Evolutionary conservation across 148 eudicot genomes (phyloP).

Genomic region (Nepenthes mirabilis): DNA sequence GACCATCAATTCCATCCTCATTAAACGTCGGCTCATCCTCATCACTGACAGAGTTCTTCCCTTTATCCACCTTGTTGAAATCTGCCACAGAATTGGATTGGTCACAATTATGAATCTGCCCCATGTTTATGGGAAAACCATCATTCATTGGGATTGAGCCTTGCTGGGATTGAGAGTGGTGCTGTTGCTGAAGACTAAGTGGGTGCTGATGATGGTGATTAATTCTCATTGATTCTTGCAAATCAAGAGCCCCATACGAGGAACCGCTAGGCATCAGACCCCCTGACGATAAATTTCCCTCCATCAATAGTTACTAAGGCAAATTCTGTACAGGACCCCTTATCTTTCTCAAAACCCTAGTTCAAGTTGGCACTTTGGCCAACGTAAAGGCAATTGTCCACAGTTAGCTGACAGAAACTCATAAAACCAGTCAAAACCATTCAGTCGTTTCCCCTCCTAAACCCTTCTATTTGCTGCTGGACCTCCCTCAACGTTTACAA

Average conservation of each 20-base stretch:
- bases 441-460: neutral
- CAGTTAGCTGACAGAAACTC: neutral
- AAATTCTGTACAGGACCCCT: too few species aligned
- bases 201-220: slow-evolving; percentile 47
- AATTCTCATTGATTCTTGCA: slow-evolving; percentile 48
- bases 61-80: slow-evolving; percentile 31
- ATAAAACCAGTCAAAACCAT: neutral
- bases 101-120: slow-evolving; percentile 33
- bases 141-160: slow-evolving; percentile 35
- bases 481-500: too few species aligned
- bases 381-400: neutral
- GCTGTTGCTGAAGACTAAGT: slow-evolving; percentile 27
- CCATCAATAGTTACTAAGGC: slow-evolving; percentile 14
- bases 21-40: slow-evolving; percentile 49
- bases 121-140: slow-evolving; percentile 39
- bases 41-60: slow-evolving; percentile 38
- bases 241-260: slow-evolving; percentile 42
- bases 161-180: slow-evolving; percentile 32
- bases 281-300: slow-evolving; percentile 42
- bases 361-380: too few species aligned
- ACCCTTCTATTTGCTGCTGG: too few species aligned
- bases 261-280: slow-evolving; percentile 29
- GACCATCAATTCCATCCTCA: slow-evolving; percentile 36
- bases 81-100: slow-evolving; percentile 28
- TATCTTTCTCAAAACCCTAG: too few species aligned